These are phyloP conservation scores for Wallemia hederae DNA, from an alignment of 1,284 basidiomycete genomes.

Conservation along the genomic window DNA sequence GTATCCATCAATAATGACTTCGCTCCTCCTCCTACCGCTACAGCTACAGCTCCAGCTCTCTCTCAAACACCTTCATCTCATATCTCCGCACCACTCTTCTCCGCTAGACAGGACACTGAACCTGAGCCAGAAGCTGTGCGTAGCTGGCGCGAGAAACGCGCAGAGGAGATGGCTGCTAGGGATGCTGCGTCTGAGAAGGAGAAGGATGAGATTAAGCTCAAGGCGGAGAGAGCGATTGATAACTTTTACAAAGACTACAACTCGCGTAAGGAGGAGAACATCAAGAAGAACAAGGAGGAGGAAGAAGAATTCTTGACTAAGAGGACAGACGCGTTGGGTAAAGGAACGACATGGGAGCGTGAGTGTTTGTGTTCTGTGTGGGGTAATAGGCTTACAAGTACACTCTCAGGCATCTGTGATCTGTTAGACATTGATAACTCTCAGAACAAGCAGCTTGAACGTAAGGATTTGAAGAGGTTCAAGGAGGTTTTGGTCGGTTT, in stretches of 20 bases:
- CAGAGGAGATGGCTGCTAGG: not conserved
- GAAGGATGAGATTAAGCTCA: constrained; percentile 37
- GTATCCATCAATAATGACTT: too few relatives aligned
- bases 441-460: not conserved
- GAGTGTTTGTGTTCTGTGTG: not conserved
- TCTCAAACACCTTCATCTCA: not conserved
- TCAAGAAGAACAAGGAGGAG: constrained; percentile 61
- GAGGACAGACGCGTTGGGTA: not conserved
- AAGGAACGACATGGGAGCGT: not conserved
- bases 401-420: not conserved
- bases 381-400: too few relatives aligned
- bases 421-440: not conserved
- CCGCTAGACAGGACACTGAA: not conserved
- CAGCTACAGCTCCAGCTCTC: not conserved
- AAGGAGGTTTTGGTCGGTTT: not conserved
- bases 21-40: not conserved
- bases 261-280: constrained; percentile 66
- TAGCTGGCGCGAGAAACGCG: not conserved
- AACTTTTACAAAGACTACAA: constrained; percentile 88
- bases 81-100: not conserved
- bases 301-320: not conserved
- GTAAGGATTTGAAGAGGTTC: not conserved
- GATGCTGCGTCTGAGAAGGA: not conserved
- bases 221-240: constrained; percentile 78
- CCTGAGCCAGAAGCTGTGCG: not conserved